These are phyloP conservation scores for Cadophora gregata DNA, from an alignment of 2,329 filamentous ascomycete genomes.

Conservation along the genomic window DNA sequence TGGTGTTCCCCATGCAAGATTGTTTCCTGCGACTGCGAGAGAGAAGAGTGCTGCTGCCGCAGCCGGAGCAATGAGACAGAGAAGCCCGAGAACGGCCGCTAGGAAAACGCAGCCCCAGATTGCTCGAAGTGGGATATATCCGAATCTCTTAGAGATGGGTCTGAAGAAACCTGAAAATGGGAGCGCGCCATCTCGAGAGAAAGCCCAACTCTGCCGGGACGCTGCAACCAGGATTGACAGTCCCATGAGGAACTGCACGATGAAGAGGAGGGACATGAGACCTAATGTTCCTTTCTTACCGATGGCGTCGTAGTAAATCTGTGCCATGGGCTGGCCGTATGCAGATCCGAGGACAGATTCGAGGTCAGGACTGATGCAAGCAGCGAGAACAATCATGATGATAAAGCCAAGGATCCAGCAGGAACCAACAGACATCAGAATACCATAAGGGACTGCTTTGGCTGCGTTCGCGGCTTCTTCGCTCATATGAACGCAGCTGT, in stretches of 20 bases:
- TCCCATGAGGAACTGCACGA: constrained; percentile 68
- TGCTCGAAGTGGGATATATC: constrained; percentile 62
- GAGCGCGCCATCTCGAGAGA: constrained; percentile 65
- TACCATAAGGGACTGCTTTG: constrained; percentile 63
- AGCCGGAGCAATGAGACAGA: constrained; percentile 62
- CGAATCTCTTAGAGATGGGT: constrained; percentile 56
- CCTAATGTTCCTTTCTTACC: constrained; percentile 64
- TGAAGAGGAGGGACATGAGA: constrained; percentile 63
- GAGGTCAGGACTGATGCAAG: constrained; percentile 60
- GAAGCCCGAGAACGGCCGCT: constrained; percentile 59
- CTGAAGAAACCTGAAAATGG: constrained; percentile 65
- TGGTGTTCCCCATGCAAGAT: constrained; percentile 64
- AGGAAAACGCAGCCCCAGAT: constrained; percentile 59
- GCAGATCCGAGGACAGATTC: constrained; percentile 52
- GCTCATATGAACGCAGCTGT: constrained; percentile 64
- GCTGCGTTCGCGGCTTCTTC: constrained; percentile 67
- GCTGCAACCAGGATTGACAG: constrained; percentile 62
- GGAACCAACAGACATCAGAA: constrained; percentile 61
- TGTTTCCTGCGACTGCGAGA: constrained; percentile 63
- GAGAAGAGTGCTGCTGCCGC: constrained; percentile 66
- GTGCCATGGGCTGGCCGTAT: constrained; percentile 60
- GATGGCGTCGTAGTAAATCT: constrained; percentile 66
- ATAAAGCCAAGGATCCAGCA: constrained; percentile 64
- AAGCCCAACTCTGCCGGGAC: constrained; percentile 67
- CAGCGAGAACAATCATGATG: constrained; percentile 61